phyloP scores from a whole-genome alignment of 2,329 filamentous ascomycete genomes.

The Trichothecium roseum region DNA sequence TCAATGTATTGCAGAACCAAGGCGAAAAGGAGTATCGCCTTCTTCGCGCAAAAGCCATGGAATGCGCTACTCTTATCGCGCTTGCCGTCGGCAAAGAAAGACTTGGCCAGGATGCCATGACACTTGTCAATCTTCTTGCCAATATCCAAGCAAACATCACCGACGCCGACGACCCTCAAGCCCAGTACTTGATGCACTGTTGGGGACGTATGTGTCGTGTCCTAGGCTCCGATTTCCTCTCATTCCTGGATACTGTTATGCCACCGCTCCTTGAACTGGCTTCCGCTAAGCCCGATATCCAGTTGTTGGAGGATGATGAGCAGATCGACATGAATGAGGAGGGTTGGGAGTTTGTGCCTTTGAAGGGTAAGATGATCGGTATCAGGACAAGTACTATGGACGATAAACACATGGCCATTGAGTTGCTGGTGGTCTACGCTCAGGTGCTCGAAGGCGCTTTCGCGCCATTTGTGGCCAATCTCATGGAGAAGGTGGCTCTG shows the following conservation, averaged over 20 bases:
- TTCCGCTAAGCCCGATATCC: constrained; percentile 92
- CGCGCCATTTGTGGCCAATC: constrained; percentile 80
- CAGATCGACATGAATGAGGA: constrained; percentile 90
- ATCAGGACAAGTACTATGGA: constrained; percentile 96
- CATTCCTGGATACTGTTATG: constrained; percentile 88
- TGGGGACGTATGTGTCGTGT: constrained; percentile 99
- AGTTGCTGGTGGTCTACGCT: constrained; percentile 93
- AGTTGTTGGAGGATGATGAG: constrained; percentile 89
- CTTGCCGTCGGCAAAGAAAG: constrained; percentile 89
- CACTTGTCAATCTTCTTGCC: constrained; percentile 77
- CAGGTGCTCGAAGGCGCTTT: constrained; percentile 91
- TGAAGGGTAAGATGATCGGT: constrained; percentile 96
- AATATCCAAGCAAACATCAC: constrained; percentile 78
- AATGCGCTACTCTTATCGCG: constrained; percentile 93
- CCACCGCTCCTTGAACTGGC: constrained; percentile 85
- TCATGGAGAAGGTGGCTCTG: constrained; percentile 93
- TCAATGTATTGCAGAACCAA: constrained; percentile 79
- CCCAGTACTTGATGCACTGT: constrained; percentile 95
- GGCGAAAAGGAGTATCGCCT: constrained; percentile 89
- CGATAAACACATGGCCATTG: constrained; percentile 99
- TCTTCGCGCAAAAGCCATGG: constrained; percentile 94
- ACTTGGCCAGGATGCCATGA: constrained; percentile 78
- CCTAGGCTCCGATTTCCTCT: constrained; percentile 79
- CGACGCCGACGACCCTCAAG: constrained; percentile 89
- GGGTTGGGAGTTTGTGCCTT: constrained; percentile 91